Base-by-base conservation (phyloP, 805 yeast genomes). In the Pichia scutulata region DNA sequence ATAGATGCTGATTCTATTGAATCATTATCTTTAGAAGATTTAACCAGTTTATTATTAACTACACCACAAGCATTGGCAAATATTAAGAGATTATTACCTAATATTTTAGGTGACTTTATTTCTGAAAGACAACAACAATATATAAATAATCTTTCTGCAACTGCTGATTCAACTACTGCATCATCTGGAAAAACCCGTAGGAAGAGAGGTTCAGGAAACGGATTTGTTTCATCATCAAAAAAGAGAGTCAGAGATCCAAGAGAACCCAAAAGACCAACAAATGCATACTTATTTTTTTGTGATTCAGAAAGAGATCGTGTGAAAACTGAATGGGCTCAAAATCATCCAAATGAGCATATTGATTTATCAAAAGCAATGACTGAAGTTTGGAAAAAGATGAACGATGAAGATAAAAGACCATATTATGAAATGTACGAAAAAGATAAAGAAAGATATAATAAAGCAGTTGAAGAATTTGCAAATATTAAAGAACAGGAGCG, bases 241-340 rank as follows among this genome's bases (percentile, higher is more conserved):
- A 58, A 65, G 53, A 56, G 60, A 49, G 72, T 75, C 10, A 78
- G 89, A 59, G 95, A 89, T 65, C 96, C 96, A 10, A 82, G 81
- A 57, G 75, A 84, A 60, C 97, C 97, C 21, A 88, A 86, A 59
- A 75, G 95, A 60, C 96, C 97, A 7, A 84, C 93, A 4, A 90
- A 89, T 65, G 96, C 97, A 6, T 90, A 89, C 61, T 72, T 88
- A 54, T 77, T 88, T 39, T 89, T 85, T 62, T 90, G 97, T 67
- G 97, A 90, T 52, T 70, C 78, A 69, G 95, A 88, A 61, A 86
- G 86, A 66, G 96, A 87, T 44, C 72, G 76, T 46, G 76, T 88
- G 39, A 80, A 78, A 54, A 73, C 76, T 46, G 79, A 77, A 53
- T 71, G 81, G 47, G 85, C 79, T 53, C 66, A 67, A n/a, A 67